Evolutionary conservation across 148 eudicot species (phyloP), one percentile per base, ranked within the genome.

Genomic region (Cornus kousa): DNA sequence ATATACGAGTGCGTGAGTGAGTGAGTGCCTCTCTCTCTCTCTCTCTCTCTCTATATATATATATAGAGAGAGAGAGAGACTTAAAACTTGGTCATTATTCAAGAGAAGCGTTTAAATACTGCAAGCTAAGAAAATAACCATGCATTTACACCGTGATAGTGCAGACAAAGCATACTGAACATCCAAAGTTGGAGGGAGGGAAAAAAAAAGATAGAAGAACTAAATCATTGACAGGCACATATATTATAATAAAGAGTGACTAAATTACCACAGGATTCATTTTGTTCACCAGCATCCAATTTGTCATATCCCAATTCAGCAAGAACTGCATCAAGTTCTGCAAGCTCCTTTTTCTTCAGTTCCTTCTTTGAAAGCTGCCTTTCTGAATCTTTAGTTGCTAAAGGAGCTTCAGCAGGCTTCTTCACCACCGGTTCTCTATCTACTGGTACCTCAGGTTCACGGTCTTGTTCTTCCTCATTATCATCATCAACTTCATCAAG

Each of bases 351-450:
- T 74, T 96, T 96, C 94, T 87, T 93, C 76, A 87, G 77, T 83
- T 96, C 99, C 81, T 96, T 96, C 91, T 96, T 96, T 7, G 98
- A 93, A 17, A 93, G 95, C 83, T 96, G 99, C 81, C 87, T 93
- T 77, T 96, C 99, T 9, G 92, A 48, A 71, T 93, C 98, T 80
- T 96, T 96, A n/a, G 91, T 80, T 9, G 92, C 88, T 73, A 81
- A 82, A 71, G 88, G 81, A 77, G 78, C 72, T 82, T 89, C 92
- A 50, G 87, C 87, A 77, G 82, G 86, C 82, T 89, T 90, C 76
- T 88, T 80, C 50, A 82, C 86, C 57, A 77, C 81, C 28, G 89
- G 90, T 78, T 91, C 93, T 64, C 81, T 82, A 43, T 87, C 88
- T 71, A 81, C 89, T 72, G 86, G 80, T 50, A 74, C 87, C 77